Conservation (phyloP, 1,284 basidiomycete species). For the Boletus sp. region DNA sequence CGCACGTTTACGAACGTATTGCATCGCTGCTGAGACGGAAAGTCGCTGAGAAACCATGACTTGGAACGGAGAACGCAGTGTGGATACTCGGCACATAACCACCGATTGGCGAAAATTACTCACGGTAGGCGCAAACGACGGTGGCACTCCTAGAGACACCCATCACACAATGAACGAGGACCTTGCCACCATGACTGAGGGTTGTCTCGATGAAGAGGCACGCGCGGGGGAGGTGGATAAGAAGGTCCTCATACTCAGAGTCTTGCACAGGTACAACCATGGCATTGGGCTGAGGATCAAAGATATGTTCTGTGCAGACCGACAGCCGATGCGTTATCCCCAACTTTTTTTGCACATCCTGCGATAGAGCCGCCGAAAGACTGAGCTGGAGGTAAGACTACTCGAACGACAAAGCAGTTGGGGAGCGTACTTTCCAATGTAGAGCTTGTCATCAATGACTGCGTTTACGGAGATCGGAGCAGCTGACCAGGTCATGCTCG, state of each 20-base stretch:
- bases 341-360: slow-evolving; percentile 36
- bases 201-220: slow-evolving; percentile 55
- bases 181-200: slow-evolving; percentile 43
- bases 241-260: slow-evolving; percentile 56
- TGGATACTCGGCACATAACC: slow-evolving; percentile 4
- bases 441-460: slow-evolving; percentile 45
- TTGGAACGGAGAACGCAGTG: slow-evolving; percentile 23
- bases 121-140: slow-evolving; percentile 61
- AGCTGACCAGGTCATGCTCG: slow-evolving; percentile 29
- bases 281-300: slow-evolving; percentile 40
- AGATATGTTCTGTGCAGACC: slow-evolving; percentile 52
- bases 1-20: slow-evolving; percentile 48
- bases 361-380: slow-evolving; percentile 45
- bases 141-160: slow-evolving; percentile 70
- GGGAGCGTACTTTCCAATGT: slow-evolving; percentile 50
- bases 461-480: slow-evolving; percentile 32
- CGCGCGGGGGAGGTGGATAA: slow-evolving; percentile 50
- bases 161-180: slow-evolving; percentile 76
- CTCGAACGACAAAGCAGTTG: neutral
- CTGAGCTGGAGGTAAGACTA: slow-evolving; percentile 31
- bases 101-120: slow-evolving; percentile 23
- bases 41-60: slow-evolving; percentile 53
- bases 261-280: slow-evolving; percentile 52
- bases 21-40: slow-evolving; percentile 42
- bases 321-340: slow-evolving; percentile 59